Percentiles rank a stretch among this genome's conserved stretches.
These are phyloP conservation scores for Bertia moriformis DNA, from an alignment of 2,329 filamentous ascomycete genomes.

Conservation along the genomic window DNA sequence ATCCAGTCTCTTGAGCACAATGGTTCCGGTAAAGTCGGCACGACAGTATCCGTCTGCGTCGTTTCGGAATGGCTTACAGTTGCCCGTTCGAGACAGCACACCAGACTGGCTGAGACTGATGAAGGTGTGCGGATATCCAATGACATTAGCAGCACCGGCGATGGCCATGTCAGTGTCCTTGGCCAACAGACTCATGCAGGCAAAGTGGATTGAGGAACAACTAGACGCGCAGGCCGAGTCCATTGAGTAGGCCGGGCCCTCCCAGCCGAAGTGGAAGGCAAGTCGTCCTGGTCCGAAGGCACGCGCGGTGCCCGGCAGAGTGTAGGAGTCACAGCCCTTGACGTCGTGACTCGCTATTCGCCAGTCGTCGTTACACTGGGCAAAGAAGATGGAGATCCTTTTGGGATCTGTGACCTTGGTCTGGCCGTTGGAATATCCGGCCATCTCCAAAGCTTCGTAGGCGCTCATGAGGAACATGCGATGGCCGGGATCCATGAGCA, in stretches of 20 bases:
- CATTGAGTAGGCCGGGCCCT: conserved; percentile 15
- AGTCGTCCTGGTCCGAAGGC: conserved; percentile 16
- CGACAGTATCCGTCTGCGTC: conserved; percentile 72
- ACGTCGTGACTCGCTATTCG: conserved; percentile 3
- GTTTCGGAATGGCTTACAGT: conserved; percentile 70
- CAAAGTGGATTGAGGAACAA: conserved; percentile 16
- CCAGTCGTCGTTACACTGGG: not conserved
- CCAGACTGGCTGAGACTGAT: too few relatives aligned
- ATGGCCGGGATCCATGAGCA: conserved; percentile 63
- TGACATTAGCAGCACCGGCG: conserved; percentile 23
- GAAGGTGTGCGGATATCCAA: conserved; percentile 16
- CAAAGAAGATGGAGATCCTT: too few relatives aligned
- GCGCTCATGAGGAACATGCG: conserved; percentile 59
- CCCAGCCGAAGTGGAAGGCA: conserved; percentile 18
- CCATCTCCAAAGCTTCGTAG: conserved; percentile 68
- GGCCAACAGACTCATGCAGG: conserved; percentile 12
- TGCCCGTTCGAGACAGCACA: conserved; percentile 63
- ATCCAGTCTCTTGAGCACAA: conserved; percentile 66
- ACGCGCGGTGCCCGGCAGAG: conserved; percentile 13
- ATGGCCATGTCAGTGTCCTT: conserved; percentile 17
- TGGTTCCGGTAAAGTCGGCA: conserved; percentile 59
- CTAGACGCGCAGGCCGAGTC: conserved; percentile 23
- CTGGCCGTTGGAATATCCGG: conserved; percentile 30
- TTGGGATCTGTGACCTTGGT: conserved; percentile 10
- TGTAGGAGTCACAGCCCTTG: conserved; percentile 7